Evolutionary conservation across 2,329 filamentous ascomycete species (phyloP).

Genomic region (Hymenoscyphus fraxineus): DNA sequence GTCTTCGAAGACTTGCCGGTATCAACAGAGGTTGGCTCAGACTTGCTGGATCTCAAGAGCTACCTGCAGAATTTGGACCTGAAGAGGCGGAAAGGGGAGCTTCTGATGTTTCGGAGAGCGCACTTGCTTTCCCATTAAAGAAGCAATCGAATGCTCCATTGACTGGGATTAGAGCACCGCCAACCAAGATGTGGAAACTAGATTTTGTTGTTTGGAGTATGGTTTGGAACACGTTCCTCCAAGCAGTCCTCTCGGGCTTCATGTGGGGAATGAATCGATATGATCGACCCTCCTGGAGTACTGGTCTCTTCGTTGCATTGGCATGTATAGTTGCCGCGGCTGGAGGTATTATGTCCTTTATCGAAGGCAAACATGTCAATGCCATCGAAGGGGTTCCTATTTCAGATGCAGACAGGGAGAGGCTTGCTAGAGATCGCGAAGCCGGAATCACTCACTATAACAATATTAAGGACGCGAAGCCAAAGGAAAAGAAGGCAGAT

Average conservation of each 20-base stretch:
- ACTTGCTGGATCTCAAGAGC: constrained; percentile 59
- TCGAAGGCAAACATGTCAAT: constrained; percentile 71
- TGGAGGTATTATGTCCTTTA: constrained; percentile 66
- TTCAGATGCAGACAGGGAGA: constrained; percentile 50
- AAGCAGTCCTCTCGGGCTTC: constrained; percentile 67
- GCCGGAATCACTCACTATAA: constrained; percentile 57
- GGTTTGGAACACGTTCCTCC: constrained; percentile 74
- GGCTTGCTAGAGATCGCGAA: constrained; percentile 50
- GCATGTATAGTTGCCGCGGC: constrained; percentile 66
- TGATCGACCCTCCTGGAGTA: constrained; percentile 73
- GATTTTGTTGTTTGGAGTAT: constrained; percentile 78
- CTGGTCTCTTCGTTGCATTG: constrained; percentile 72
- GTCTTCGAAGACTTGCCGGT: constrained; percentile 65
- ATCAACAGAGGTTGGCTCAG: constrained; percentile 76
- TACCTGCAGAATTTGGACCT: constrained; percentile 53
- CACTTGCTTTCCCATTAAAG: constrained; percentile 59
- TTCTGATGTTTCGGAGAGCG: constrained; percentile 38
- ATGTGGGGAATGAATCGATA: constrained; percentile 81
- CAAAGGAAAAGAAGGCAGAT: constrained; percentile 40
- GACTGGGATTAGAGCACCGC: constrained; percentile 66
- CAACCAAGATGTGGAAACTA: constrained; percentile 70
- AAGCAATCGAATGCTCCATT: constrained; percentile 64
- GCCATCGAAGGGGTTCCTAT: constrained; percentile 66
- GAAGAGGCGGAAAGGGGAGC: constrained; percentile 45
- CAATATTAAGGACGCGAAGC: constrained; percentile 50